Conservation (phyloP, 208 protist species). For the Jaenimonas drosophilae region DNA sequence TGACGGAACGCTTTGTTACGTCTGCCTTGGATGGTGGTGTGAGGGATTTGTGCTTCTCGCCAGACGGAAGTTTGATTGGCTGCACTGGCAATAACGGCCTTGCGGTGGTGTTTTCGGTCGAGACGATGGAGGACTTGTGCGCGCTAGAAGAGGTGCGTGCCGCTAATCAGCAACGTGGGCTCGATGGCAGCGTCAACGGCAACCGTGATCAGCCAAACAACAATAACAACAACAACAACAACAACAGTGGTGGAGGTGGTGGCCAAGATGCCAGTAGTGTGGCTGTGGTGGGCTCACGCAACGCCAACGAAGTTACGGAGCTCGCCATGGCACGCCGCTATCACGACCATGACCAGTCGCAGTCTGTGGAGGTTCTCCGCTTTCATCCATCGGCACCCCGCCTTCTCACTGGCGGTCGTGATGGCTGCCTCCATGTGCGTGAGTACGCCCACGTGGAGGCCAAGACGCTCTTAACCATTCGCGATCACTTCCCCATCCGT, state of each 20-base stretch:
- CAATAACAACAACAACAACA: too few relatives aligned
- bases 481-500: conserved; percentile 66
- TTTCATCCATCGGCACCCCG: conserved; percentile 65
- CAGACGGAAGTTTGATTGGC: conserved; percentile 50
- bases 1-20: conserved; percentile 59
- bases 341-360: conserved; percentile 56
- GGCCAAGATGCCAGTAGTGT: conserved; percentile 1
- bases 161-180: conserved; percentile 28
- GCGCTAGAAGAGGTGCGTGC: conserved; percentile 51
- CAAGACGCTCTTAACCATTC: conserved; percentile 40
- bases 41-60: conserved; percentile 53
- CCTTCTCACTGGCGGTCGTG: conserved; percentile 51
- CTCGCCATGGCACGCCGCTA: conserved; percentile 57
- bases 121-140: conserved; percentile 62
- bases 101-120: conserved; percentile 47
- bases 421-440: conserved; percentile 51
- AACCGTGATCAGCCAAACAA: neutral
- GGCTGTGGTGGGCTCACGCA: conserved; percentile 10
- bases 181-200: conserved; percentile 21
- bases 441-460: conserved; percentile 56
- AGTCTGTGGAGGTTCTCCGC: conserved; percentile 59
- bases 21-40: conserved; percentile 58
- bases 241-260: conserved; percentile 7
- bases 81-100: conserved; percentile 65
- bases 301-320: conserved; percentile 79